Percentiles rank a stretch among this genome's conserved stretches.
Evolutionary conservation across 2,329 filamentous ascomycete genomes (phyloP).

Genomic region (Phaeophleospora eucalypticola): DNA sequence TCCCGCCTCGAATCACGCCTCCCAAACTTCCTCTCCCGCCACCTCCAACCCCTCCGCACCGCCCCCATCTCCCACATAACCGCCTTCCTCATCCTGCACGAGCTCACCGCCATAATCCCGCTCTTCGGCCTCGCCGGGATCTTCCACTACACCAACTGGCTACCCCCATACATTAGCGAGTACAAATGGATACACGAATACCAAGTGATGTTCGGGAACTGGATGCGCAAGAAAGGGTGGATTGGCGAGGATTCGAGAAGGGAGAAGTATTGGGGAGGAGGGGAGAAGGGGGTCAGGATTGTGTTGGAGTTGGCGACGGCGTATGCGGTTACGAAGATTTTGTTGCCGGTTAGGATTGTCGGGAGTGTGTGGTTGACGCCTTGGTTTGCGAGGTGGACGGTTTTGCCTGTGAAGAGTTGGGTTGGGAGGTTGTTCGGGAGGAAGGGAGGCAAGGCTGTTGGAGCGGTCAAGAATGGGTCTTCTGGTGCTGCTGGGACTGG

Average conservation of each 20-base stretch:
- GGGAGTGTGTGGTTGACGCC: constrained; percentile 85
- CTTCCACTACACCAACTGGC: constrained; percentile 76
- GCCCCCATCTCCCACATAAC: constrained; percentile 79
- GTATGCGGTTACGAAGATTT: constrained; percentile 82
- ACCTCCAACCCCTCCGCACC: constrained; percentile 64
- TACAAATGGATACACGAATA: constrained; percentile 56
- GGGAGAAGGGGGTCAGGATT: constrained; percentile 49
- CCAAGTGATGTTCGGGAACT: constrained; percentile 70
- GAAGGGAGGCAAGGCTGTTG: constrained; percentile 12
- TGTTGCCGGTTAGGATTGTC: constrained; percentile 73
- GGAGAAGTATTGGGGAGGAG: constrained; percentile 37
- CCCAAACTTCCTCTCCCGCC: constrained; percentile 63
- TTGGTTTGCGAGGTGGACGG: constrained; percentile 73
- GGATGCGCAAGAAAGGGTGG: constrained; percentile 77
- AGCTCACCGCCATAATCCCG: constrained; percentile 81
- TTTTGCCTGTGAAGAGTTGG: constrained; percentile 46
- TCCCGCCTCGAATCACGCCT: constrained; percentile 42
- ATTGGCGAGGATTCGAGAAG: constrained; percentile 49
- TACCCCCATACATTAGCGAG: constrained; percentile 58
- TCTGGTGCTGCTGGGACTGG: constrained; percentile 35
- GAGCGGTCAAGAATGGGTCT: constrained; percentile 3
- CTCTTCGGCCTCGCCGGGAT: constrained; percentile 67
- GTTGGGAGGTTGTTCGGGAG: constrained; percentile 39
- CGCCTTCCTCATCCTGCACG: constrained; percentile 85
- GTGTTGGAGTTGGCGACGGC: constrained; percentile 73